These are phyloP conservation scores for Dactylis glomerata DNA, from an alignment of 176 grass and related monocot genomes.

Conservation along the genomic window DNA sequence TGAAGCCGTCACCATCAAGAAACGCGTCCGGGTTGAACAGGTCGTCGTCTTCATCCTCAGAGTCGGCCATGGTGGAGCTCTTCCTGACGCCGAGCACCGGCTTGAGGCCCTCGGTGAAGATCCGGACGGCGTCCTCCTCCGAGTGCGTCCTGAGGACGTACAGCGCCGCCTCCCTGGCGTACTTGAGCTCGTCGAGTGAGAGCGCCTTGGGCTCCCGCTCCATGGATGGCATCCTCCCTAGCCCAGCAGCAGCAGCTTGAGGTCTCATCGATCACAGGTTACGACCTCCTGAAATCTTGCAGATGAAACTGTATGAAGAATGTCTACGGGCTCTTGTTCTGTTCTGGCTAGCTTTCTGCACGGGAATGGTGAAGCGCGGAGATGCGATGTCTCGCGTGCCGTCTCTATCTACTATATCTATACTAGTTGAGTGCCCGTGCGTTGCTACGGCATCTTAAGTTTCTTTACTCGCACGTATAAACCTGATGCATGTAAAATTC, in stretches of 20 bases:
- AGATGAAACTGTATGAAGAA: too few species aligned
- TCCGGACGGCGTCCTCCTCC: neutral
- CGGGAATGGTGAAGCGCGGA: too few species aligned
- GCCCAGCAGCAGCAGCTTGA: neutral
- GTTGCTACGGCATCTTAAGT: too few species aligned
- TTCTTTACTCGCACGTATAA: too few species aligned
- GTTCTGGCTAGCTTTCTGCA: too few species aligned
- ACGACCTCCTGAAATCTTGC: too few species aligned
- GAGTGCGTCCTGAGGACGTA: neutral
- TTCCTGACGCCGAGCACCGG: constrained; percentile 19
- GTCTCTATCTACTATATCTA: too few species aligned
- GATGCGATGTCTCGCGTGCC: too few species aligned
- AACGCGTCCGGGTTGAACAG: neutral
- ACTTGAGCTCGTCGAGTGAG: constrained; percentile 45
- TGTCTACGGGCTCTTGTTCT: too few species aligned
- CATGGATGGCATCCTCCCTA: constrained; percentile 15
- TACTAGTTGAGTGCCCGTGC: too few species aligned
- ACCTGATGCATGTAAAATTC: too few species aligned
- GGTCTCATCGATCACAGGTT: neutral
- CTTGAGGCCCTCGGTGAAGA: constrained; percentile 19
- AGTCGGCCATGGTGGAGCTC: neutral
- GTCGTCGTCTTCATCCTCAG: neutral
- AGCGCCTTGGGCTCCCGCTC: constrained; percentile 72
- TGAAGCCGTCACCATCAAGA: neutral
- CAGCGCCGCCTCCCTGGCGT: constrained; percentile 40